These are phyloP conservation scores for Botrytis fabae DNA, from an alignment of 2,329 filamentous ascomycete genomes.

Conservation along the genomic window DNA sequence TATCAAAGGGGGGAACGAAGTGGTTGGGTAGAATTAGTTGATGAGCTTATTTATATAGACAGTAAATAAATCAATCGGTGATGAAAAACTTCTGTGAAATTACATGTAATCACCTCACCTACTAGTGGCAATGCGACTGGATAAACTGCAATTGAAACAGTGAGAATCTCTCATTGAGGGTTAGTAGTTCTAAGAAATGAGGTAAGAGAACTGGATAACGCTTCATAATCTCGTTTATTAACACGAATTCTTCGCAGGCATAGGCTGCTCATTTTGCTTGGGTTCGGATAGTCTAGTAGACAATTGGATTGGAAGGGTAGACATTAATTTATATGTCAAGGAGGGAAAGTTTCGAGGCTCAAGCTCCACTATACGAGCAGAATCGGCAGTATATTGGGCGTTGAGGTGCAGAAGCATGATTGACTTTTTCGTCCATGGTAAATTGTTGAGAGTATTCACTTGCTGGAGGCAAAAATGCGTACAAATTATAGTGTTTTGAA, in stretches of 20 bases:
- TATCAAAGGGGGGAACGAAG: background rate
- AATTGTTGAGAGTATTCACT: background rate
- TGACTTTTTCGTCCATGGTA: background rate
- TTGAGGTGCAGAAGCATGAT: background rate
- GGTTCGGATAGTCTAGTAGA: background rate
- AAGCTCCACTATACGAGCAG: background rate
- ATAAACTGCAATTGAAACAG: background rate
- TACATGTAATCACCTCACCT: too few relatives aligned
- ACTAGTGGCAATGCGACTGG: background rate
- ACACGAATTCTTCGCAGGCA: background rate
- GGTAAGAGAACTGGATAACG: background rate
- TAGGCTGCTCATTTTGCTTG: too few relatives aligned
- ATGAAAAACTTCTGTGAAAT: background rate
- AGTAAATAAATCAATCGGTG: background rate
- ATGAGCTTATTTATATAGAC: rapidly evolving
- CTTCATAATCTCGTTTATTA: background rate
- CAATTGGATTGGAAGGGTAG: background rate
- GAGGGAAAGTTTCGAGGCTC: rapidly evolving
- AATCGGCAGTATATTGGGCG: too few relatives aligned
- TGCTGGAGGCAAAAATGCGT: background rate
- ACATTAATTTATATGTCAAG: background rate
- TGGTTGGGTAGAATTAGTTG: background rate
- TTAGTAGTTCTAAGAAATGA: background rate
- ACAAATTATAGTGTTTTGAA: background rate
- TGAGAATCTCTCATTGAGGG: background rate